Base-by-base conservation (phyloP, 805 yeast species). In the Saccharomyces eubayanus region DNA sequence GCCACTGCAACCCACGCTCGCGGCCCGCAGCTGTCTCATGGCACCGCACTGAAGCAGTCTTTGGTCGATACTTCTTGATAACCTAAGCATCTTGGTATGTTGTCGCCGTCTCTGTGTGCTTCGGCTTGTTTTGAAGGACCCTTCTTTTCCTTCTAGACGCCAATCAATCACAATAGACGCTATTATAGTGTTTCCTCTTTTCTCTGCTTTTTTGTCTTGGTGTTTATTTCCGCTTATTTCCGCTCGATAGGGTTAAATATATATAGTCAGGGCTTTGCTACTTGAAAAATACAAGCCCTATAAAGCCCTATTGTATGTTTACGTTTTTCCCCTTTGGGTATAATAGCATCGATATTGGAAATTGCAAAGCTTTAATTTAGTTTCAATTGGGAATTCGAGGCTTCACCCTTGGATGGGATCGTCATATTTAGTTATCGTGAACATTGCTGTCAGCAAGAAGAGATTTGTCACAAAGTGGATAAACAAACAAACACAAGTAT, bases 261-360 rank as follows among this genome's bases (percentile, higher is more conserved):
- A 6, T n/a, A 9, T 1, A 3, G 5, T 12, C 16, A 36, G 43
- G 43, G 43, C 24, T 10, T 3, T 3, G n/a, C 5, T 6, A 2
- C 20, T 16, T 3, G 12, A 11, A 16, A 24, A 16, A 6, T 9
- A 0, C 21, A 16, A 36, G 16, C 43, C 43, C 43, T 36, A n/a
- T 10, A 1, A 36, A 16, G 11, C 43, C 43, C 43, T 36, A 9
- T 3, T 5, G 2, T 27, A 14, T 57, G 55, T 57, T 57, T 57
- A 57, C 54, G 41, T 49, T 45, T 57, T 55, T 45, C 60, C 53
- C 12, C 8, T 48, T 57, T 50, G 30, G 55, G 60, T 48, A 57
- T 53, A 28, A 56, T 47, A 47, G 29, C 43, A 36, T 36, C 29
- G 31, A 31, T n/a, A 14, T 50, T 12, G 28, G 46, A 9, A 28